phyloP scores from a whole-genome alignment of 1,284 basidiomycete species.

The Cryptococcus sp. region DNA sequence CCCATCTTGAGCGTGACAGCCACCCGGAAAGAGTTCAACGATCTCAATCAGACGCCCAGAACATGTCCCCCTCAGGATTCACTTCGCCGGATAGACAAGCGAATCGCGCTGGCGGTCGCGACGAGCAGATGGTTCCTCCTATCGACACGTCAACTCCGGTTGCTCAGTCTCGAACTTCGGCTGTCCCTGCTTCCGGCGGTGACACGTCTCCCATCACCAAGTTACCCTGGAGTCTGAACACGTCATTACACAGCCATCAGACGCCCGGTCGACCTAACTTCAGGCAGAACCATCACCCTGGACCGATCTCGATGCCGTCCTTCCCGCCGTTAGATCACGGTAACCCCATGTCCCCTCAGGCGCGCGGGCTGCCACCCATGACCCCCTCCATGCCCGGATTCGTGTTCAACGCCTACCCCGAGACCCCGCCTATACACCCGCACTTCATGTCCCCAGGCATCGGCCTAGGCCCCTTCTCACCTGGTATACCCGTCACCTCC shows the following conservation, averaged over 20 bases:
- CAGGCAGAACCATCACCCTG: conserved; percentile 39
- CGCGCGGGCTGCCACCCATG: conserved; percentile 51
- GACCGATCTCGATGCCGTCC: conserved; percentile 47
- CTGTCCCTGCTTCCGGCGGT: too few species aligned
- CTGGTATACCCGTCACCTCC: conserved; percentile 49
- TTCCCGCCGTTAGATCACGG: conserved; percentile 35
- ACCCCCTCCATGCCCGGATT: conserved; percentile 56
- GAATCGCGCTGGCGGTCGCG: too few species aligned
- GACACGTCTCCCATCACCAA: conserved; percentile 13
- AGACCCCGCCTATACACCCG: conserved; percentile 50
- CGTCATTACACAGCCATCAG: conserved; percentile 8
- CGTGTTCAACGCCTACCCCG: conserved; percentile 52
- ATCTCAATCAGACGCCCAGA: background rate
- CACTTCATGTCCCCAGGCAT: conserved; percentile 45
- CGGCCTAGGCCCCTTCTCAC: conserved; percentile 51
- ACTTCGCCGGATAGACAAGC: too few species aligned
- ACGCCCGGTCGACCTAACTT: conserved; percentile 16
- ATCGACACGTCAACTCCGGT: conserved; percentile 11
- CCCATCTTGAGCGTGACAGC: conserved; percentile 46
- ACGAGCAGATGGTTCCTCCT: conserved; percentile 1
- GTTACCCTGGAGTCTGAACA: conserved; percentile 28
- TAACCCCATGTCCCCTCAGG: conserved; percentile 47
- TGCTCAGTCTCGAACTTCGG: too few species aligned
- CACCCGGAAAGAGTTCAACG: conserved; percentile 4
- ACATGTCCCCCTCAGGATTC: background rate